Conservation (phyloP, 106 monocot species). For the Acorus gramineus region DNA sequence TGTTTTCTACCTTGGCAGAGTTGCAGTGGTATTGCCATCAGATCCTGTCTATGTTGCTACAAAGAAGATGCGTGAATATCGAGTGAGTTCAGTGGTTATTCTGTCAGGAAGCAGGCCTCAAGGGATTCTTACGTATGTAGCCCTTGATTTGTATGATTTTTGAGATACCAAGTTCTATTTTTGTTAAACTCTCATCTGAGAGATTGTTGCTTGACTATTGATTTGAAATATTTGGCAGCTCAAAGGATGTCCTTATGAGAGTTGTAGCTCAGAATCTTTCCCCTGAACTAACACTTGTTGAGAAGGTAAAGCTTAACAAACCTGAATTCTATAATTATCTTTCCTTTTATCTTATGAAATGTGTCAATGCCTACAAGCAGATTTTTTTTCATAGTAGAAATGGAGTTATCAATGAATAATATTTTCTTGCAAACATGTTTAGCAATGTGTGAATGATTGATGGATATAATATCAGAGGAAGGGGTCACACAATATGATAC, state of each 20-base stretch:
- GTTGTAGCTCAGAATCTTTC: constrained; percentile 90
- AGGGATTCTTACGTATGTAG: constrained; percentile 83
- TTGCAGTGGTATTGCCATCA: constrained; percentile 75
- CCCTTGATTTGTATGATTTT: constrained; percentile 2
- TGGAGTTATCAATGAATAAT: no score
- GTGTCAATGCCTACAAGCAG: no score
- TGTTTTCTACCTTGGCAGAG: constrained; percentile 25
- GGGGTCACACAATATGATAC: no score
- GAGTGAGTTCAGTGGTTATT: constrained; percentile 74
- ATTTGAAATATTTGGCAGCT: constrained; percentile 33
- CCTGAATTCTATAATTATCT: not conserved
- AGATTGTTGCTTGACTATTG: not conserved
- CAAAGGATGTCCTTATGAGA: constrained; percentile 95
- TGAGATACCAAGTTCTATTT: not conserved
- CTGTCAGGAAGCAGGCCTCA: constrained; percentile 57
- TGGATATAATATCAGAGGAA: no score
- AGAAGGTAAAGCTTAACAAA: constrained; percentile 46
- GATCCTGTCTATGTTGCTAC: constrained; percentile 88
- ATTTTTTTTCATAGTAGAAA: no score
- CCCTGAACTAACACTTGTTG: constrained; percentile 87
- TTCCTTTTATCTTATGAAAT: not conserved
- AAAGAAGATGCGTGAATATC: constrained; percentile 79
- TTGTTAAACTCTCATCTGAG: not conserved
- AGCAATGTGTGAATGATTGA: not conserved
- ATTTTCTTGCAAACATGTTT: no score